phyloP scores from a whole-genome alignment of 139 green algal genomes.

The Mychonastes homosphaera region DNA sequence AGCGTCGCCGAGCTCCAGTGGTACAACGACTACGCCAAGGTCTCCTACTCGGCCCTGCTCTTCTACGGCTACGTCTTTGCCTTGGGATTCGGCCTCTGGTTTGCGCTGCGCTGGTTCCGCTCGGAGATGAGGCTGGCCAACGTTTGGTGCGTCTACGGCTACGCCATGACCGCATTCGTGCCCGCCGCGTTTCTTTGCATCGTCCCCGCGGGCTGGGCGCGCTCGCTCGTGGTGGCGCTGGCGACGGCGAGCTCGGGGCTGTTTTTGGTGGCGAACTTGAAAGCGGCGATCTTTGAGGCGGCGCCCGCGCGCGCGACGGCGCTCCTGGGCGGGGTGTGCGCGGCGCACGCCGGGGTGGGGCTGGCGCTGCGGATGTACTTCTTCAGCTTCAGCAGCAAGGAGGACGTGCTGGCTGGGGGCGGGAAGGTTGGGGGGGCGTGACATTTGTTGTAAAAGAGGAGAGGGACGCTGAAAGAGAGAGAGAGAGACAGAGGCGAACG shows the following conservation, averaged over 20 bases:
- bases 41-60: constrained; percentile 39
- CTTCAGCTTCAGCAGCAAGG: constrained; percentile 47
- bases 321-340: constrained; percentile 40
- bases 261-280: constrained; percentile 66
- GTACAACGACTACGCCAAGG: constrained; percentile 44
- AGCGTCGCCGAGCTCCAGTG: constrained; percentile 33
- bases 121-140: constrained; percentile 46
- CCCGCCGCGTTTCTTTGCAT: constrained; percentile 64
- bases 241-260: constrained; percentile 43
- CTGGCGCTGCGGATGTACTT: constrained; percentile 74
- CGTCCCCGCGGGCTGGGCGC: constrained; percentile 46
- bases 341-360: constrained; percentile 50
- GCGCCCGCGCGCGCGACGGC: constrained; percentile 43
- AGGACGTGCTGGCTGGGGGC: no score
- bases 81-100: constrained; percentile 37
- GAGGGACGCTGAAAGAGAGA: background rate
- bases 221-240: constrained; percentile 44
- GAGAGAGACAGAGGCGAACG: background rate
- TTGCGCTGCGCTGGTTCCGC: constrained; percentile 39
- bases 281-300: constrained; percentile 39
- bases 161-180: constrained; percentile 67
- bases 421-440: background rate
- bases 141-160: constrained; percentile 77
- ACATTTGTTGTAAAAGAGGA: background rate
- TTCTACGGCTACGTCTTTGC: constrained; percentile 79